Percentiles rank a stretch among this genome's conserved stretches.
Evolutionary conservation across 2,329 filamentous ascomycete genomes (phyloP).

Genomic region (Neoarthrinium moseri): DNA sequence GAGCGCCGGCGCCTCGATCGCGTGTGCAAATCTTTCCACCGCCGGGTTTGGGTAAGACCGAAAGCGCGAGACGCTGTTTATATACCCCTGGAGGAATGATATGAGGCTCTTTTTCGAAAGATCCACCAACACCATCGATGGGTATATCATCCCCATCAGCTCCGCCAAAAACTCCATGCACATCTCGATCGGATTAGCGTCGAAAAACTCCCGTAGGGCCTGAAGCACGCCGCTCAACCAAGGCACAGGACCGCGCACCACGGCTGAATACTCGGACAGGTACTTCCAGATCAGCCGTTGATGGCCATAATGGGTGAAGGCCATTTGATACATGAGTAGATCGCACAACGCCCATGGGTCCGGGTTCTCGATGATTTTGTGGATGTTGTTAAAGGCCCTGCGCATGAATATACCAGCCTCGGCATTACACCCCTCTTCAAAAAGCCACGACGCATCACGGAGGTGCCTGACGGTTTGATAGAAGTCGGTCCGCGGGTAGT

Average conservation of each 20-base stretch:
- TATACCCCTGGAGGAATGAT: constrained; percentile 1
- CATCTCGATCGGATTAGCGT: neutral
- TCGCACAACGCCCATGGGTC: constrained; percentile 3
- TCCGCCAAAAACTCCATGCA: constrained; percentile 3
- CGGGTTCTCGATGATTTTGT: constrained; percentile 3
- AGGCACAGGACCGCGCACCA: neutral
- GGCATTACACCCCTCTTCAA: neutral
- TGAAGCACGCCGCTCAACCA: constrained; percentile 1
- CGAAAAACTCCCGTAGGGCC: constrained; percentile 6
- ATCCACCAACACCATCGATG: constrained; percentile 1
- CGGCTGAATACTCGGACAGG: constrained; percentile 2
- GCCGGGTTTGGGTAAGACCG: constrained; percentile 2
- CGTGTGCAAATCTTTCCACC: neutral
- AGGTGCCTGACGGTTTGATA: constrained; percentile 2
- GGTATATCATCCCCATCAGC: neutral
- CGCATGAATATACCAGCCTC: constrained; percentile 4
- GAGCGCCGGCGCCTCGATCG: neutral
- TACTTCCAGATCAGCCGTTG: constrained; percentile 8
- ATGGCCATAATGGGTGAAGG: constrained; percentile 2
- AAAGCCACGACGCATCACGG: constrained; percentile 6
- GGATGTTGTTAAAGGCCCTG: constrained; percentile 2
- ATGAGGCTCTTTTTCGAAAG: neutral
- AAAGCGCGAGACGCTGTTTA: constrained; percentile 5
- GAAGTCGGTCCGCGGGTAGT: constrained; percentile 4
- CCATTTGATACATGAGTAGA: constrained; percentile 7